Base-by-base conservation (phyloP, 768 basidiomycete species). In the Lactifluus subvellereus region DNA sequence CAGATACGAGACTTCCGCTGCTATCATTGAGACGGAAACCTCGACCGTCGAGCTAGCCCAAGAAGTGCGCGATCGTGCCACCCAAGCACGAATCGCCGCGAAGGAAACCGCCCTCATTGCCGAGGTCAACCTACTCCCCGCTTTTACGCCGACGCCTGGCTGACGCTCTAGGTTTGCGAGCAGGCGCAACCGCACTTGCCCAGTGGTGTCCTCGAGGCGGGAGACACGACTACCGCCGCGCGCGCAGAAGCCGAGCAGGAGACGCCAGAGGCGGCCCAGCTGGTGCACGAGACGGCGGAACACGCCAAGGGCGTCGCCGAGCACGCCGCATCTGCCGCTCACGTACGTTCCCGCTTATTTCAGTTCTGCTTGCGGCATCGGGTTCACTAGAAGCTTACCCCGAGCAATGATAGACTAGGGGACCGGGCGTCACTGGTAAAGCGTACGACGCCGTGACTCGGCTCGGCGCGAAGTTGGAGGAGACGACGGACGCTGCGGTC, bases 401-500 rank as follows among this genome's bases (percentile, higher is more conserved):
- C 13, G 6, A 9, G 8, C 13, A 30, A 40, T 3, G 27, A 27
- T 49, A 66, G 66, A 48, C 40, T 30, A 48, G 18, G 42, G 66
- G 66, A 38, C 51, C 66, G 5, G 49, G 60, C 11, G 54, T 20
- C 42, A 66, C 60, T 22, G 60, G 60, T 3, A 37, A 35, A 3
- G 18, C 54, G 20, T 27, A 8, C 18, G 57, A 66, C 22, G 73
- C 73, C 16, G 68, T 74, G 32, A 68, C 73, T 38, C 66, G 72
- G 54, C 71, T 76, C 27, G 68, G 72, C 60, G 65, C 68, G 27
- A 67, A 69, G 20, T 67, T 73, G 14, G 68, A 62, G 62, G 67
- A 73, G 53, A 80, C 74, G 67, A 83, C 81, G 1, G 73, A 84
- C 51, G 72, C 72, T 0, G 87, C 85, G 20, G 83, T 81, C n/a